Conservation (phyloP, 129 eudicot genomes). For the Smallanthus sonchifolius region DNA sequence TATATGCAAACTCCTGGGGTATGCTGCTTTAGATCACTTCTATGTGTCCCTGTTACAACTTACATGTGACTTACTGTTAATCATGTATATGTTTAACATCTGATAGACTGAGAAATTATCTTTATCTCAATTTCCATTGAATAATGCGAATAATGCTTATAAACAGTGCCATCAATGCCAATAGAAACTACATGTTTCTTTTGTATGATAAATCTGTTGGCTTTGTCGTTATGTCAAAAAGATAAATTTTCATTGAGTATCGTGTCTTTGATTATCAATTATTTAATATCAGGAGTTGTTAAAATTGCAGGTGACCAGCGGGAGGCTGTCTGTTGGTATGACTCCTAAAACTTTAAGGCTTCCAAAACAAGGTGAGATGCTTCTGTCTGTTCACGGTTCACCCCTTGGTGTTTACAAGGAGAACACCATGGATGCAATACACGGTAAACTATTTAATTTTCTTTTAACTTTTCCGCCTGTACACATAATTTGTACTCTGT, state of each 20-base stretch:
- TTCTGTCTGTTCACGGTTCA: constrained; percentile 87
- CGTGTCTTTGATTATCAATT: not conserved
- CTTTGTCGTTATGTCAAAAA: not conserved
- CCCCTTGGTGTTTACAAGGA: constrained; percentile 95
- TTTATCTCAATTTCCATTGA: not conserved
- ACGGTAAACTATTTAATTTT: constrained; percentile 36
- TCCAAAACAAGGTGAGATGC: constrained; percentile 91
- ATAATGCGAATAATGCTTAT: not conserved
- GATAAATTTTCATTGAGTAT: constrained; percentile 1
- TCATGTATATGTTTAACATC: not conserved
- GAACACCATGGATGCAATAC: constrained; percentile 86
- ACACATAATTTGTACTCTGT: too few species aligned
- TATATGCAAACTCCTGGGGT: constrained; percentile 80
- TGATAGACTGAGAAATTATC: not conserved
- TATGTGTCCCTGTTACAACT: not conserved
- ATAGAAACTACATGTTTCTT: not conserved
- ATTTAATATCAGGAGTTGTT: not conserved
- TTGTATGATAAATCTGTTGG: not conserved
- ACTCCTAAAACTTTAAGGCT: constrained; percentile 79
- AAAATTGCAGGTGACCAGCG: constrained; percentile 50
- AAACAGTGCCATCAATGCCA: not conserved
- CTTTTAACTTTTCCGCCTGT: not conserved
- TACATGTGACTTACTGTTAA: not conserved
- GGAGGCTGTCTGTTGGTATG: constrained; percentile 75
- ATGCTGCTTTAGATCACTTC: constrained; percentile 22